phyloP scores from a whole-genome alignment of 2,329 filamentous ascomycete genomes.

The Rachicladosporium sp. region DNA sequence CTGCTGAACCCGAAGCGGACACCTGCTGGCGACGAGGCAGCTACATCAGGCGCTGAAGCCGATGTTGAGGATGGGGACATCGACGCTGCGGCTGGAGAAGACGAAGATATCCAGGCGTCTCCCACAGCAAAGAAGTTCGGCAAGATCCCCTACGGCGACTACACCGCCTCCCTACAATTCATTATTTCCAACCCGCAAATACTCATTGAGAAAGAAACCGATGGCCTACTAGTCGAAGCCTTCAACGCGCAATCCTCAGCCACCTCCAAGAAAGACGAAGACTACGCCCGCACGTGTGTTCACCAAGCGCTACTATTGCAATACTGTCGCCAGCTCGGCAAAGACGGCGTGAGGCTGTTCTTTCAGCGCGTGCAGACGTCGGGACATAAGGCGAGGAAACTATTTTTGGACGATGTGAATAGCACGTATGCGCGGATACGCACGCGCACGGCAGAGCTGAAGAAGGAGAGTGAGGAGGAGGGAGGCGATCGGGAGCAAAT shows the following conservation, averaged over 20 bases:
- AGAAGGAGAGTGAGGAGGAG: constrained; percentile 43
- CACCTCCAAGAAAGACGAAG: constrained; percentile 41
- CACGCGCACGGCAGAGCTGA: constrained; percentile 61
- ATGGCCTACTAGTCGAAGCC: constrained; percentile 79
- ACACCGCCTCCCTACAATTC: constrained; percentile 60
- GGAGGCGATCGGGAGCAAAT: constrained; percentile 79
- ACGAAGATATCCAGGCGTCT: constrained; percentile 64
- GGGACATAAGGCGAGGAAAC: constrained; percentile 76
- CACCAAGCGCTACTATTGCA: constrained; percentile 88
- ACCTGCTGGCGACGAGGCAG: constrained; percentile 23
- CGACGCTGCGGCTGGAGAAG: constrained; percentile 33
- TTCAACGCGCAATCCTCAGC: constrained; percentile 77
- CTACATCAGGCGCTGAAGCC: constrained; percentile 50
- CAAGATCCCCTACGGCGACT: constrained; percentile 63
- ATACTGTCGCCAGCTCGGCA: constrained; percentile 83
- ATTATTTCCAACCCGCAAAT: constrained; percentile 68
- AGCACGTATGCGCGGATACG: constrained; percentile 76
- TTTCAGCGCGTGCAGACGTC: constrained; percentile 90
- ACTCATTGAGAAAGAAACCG: constrained; percentile 72
- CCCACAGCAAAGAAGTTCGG: constrained; percentile 70
- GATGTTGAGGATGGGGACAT: constrained; percentile 44
- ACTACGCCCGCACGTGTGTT: constrained; percentile 71
- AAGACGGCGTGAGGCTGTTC: constrained; percentile 80
- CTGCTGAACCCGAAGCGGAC: constrained; percentile 22
- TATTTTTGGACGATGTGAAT: constrained; percentile 89